These are phyloP conservation scores for Vanrija sp. DNA, from an alignment of 1,284 basidiomycete species.

Conservation along the genomic window DNA sequence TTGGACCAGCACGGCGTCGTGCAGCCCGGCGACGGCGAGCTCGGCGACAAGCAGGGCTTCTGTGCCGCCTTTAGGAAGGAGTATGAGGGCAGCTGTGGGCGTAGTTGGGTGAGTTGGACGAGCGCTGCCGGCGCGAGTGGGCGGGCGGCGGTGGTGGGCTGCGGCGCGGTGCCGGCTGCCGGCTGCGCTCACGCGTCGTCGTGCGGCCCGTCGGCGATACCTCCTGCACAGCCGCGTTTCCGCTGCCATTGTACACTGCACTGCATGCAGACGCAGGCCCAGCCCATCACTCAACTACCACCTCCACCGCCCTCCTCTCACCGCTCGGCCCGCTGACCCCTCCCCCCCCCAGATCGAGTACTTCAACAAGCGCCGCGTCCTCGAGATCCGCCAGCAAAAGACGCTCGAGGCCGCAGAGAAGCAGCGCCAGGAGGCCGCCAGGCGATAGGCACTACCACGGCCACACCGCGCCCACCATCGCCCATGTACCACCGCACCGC, in stretches of 20 bases:
- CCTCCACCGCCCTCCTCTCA: neutral
- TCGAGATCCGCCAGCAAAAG: conserved; percentile 47
- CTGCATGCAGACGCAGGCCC: neutral
- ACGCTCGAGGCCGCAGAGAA: conserved; percentile 42
- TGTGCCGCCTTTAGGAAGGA: conserved; percentile 38
- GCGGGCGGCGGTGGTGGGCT: neutral
- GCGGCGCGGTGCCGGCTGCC: neutral
- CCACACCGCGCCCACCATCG: neutral
- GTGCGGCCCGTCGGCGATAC: too few relatives aligned
- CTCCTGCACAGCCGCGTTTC: too few relatives aligned
- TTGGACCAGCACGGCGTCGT: conserved; percentile 42
- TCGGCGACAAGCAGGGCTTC: conserved; percentile 17
- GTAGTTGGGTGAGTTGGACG: conserved; percentile 49
- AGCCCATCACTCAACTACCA: neutral
- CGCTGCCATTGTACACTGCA: too few relatives aligned
- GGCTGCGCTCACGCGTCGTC: too few relatives aligned
- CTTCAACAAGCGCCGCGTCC: conserved; percentile 50
- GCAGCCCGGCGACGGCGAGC: conserved; percentile 37
- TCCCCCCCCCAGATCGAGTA: conserved; percentile 47
- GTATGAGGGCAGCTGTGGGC: conserved; percentile 46
- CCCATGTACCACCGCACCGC: neutral
- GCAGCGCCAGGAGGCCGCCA: conserved; percentile 22
- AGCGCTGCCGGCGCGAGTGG: neutral
- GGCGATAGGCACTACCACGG: conserved; percentile 3
- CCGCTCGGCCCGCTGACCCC: neutral